Conservation (phyloP, 139 green algal species). For the Ulvella scutata region DNA sequence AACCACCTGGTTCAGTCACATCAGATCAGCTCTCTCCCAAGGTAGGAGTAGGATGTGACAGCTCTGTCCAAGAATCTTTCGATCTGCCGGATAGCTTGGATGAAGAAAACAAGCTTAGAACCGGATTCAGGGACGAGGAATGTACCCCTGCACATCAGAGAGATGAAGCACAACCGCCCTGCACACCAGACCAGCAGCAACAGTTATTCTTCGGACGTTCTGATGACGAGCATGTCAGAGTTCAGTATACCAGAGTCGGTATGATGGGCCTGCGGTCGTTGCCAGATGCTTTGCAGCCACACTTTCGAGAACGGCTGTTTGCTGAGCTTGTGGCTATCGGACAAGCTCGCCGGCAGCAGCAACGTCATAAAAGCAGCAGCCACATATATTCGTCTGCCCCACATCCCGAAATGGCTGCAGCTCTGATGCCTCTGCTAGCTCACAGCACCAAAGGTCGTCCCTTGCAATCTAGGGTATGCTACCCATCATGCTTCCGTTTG, state of each 20-base stretch:
- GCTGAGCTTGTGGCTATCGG: background rate
- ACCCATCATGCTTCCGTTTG: background rate
- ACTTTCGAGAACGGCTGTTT: background rate
- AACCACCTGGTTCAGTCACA: no score
- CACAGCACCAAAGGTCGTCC: background rate
- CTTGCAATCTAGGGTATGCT: background rate
- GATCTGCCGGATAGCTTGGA: no score
- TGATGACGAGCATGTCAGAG: background rate
- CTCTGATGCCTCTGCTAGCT: background rate
- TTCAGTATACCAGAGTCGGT: background rate
- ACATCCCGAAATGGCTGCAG: background rate
- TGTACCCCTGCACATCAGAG: no score
- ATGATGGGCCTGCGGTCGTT: background rate
- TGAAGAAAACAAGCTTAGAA: no score
- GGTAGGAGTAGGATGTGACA: no score
- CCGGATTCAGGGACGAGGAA: no score
- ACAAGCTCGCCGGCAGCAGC: background rate
- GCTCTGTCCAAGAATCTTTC: no score
- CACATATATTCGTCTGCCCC: background rate
- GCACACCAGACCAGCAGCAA: no score
- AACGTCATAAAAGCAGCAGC: background rate
- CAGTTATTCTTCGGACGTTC: no score
- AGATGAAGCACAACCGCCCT: no score
- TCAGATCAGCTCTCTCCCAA: no score
- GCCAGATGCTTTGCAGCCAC: background rate